These are phyloP conservation scores for Lactarius quietus DNA, from an alignment of 768 basidiomycete species.

Conservation along the genomic window DNA sequence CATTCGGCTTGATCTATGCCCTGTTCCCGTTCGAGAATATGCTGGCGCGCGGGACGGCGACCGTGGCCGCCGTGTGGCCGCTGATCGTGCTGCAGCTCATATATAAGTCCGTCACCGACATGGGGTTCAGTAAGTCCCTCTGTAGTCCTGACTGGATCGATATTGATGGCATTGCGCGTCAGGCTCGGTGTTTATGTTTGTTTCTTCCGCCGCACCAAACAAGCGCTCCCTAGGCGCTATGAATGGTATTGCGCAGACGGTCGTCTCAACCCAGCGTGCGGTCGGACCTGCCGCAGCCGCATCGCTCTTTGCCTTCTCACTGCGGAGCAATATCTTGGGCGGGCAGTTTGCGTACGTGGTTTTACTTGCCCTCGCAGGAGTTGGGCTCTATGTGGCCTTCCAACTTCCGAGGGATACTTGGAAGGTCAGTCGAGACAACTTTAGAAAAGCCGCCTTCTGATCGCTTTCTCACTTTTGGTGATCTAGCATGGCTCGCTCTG, in stretches of 20 bases:
- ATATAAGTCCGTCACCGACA: background rate
- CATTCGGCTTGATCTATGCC: background rate
- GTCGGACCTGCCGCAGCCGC: conserved; percentile 30
- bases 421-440: background rate
- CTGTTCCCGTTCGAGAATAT: conserved; percentile 30
- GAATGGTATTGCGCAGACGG: conserved; percentile 38
- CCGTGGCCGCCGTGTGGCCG: background rate
- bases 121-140: background rate
- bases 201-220: conserved; percentile 34
- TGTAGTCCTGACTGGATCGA: background rate
- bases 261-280: conserved; percentile 45
- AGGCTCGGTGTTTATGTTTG: conserved; percentile 31
- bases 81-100: background rate
- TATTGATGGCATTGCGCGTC: background rate
- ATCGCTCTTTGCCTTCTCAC: conserved; percentile 53
- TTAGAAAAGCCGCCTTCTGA: background rate
- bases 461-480: background rate
- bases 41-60: background rate
- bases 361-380: conserved; percentile 11
- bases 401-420: background rate
- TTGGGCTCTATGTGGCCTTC: background rate
- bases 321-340: conserved; percentile 42
- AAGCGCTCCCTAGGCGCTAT: conserved; percentile 40
- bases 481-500: background rate
- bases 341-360: conserved; percentile 42